These are phyloP conservation scores for Microbotryomycetes sp. DNA, from an alignment of 1,284 basidiomycete genomes.

Conservation along the genomic window DNA sequence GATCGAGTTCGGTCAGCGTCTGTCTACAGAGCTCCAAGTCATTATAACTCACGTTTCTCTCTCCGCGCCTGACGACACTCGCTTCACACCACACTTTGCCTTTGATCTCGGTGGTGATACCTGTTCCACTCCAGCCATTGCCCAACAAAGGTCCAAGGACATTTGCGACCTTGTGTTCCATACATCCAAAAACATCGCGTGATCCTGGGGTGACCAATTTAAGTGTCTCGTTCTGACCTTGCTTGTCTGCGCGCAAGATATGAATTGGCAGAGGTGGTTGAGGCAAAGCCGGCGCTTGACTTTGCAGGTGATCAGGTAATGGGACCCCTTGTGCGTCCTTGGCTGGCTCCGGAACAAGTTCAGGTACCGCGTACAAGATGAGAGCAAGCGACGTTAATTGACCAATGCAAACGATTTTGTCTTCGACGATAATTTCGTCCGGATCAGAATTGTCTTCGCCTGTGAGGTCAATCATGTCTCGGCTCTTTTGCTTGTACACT, in stretches of 20 bases:
- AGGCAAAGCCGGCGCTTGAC: constrained; percentile 42
- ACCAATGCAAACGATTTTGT: constrained; percentile 66
- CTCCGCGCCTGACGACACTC: constrained; percentile 43
- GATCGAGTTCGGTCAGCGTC: constrained; percentile 1
- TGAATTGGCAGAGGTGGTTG: constrained; percentile 16
- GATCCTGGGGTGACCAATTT: constrained; percentile 64
- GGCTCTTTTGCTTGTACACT: constrained; percentile 8
- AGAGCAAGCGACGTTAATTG: constrained; percentile 72
- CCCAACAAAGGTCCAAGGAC: constrained; percentile 62
- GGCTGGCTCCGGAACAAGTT: constrained; percentile 49
- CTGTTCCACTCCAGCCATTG: constrained; percentile 46
- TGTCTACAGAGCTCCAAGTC: background rate
- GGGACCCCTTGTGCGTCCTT: constrained; percentile 4
- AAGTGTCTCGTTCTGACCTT: constrained; percentile 64
- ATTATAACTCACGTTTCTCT: constrained; percentile 41
- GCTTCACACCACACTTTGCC: constrained; percentile 79
- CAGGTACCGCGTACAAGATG: constrained; percentile 75
- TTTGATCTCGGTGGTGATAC: constrained; percentile 42
- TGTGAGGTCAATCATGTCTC: constrained; percentile 22
- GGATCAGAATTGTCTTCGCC: constrained; percentile 14
- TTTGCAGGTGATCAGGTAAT: constrained; percentile 32
- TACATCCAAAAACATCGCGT: constrained; percentile 70
- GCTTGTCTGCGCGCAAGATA: constrained; percentile 32
- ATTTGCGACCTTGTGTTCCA: constrained; percentile 73
- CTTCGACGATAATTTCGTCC: constrained; percentile 25